Evolutionary conservation across 352 stramenopile species (phyloP).

Genomic region (Thraustochytrium striatum): DNA sequence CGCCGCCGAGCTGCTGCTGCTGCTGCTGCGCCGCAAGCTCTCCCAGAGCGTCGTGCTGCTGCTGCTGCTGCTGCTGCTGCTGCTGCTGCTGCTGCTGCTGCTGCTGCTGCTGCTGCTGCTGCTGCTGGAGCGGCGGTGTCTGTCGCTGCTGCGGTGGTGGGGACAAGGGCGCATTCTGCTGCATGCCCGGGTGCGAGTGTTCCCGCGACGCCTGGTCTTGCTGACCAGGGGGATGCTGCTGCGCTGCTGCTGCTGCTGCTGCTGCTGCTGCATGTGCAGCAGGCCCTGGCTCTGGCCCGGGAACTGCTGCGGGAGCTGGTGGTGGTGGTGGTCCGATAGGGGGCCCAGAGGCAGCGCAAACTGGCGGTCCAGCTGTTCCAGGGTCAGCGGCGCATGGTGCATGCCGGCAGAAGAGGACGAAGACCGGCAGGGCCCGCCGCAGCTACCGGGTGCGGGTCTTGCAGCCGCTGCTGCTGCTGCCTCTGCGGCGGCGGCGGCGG

Average conservation of each 20-base stretch:
- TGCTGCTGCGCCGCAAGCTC: too few species aligned
- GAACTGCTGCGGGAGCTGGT: too few species aligned
- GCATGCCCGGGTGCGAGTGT: neutral
- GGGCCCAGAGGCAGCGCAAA: too few species aligned
- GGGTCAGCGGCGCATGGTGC: neutral
- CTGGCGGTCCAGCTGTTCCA: too few species aligned
- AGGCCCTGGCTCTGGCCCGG: too few species aligned
- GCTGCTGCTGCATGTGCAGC: too few species aligned
- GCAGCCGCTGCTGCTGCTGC: conserved; percentile 16
- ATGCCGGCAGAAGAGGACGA: neutral
- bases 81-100: neutral
- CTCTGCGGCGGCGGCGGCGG: neutral
- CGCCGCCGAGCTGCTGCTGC: too few species aligned
- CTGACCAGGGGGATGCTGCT: too few species aligned
- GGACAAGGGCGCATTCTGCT: neutral
- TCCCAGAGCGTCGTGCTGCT: too few species aligned
- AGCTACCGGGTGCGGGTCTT: neutral
- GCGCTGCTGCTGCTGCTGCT: too few species aligned
- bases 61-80: neutral
- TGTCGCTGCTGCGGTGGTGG: neutral
- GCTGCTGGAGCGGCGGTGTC: neutral
- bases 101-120: neutral
- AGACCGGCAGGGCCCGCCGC: neutral
- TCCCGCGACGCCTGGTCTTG: neutral
- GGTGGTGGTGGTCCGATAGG: too few species aligned